Conservation (phyloP, 768 basidiomycete genomes). For the Lactarius pseudohatsudake region DNA sequence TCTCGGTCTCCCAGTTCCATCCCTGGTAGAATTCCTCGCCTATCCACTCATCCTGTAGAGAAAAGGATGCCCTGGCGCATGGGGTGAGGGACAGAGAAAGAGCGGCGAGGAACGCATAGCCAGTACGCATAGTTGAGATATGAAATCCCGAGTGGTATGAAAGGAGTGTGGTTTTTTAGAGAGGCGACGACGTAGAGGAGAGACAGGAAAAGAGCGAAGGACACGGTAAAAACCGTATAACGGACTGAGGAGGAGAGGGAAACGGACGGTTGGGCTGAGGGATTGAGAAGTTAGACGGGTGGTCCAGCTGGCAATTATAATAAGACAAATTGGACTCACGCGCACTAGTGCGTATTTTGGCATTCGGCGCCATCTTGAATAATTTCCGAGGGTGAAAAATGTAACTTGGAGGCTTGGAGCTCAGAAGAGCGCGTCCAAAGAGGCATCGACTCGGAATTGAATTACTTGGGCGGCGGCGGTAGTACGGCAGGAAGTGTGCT, state of each 20-base stretch:
- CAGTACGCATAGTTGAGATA: slow-evolving; percentile 38
- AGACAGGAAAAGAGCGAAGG: slow-evolving; percentile 31
- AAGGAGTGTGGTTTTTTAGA: slow-evolving; percentile 29
- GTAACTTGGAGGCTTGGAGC: neutral
- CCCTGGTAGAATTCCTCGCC: slow-evolving; percentile 46
- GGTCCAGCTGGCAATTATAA: neutral
- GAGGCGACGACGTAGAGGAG: slow-evolving; percentile 34
- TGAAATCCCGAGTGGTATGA: slow-evolving; percentile 26
- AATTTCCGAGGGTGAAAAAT: neutral
- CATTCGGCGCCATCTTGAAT: no score
- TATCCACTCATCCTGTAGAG: slow-evolving; percentile 28
- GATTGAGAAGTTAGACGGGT: neutral
- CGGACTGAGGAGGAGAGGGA: neutral
- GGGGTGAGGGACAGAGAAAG: slow-evolving; percentile 11
- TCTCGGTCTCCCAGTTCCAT: slow-evolving; percentile 50
- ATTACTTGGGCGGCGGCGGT: no score
- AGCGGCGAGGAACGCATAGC: slow-evolving; percentile 29
- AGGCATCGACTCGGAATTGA: no score
- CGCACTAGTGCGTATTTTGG: neutral
- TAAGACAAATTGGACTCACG: neutral
- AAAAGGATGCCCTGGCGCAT: slow-evolving; percentile 13
- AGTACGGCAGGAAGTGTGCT: no score
- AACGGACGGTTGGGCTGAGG: neutral
- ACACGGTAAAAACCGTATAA: slow-evolving; percentile 12
- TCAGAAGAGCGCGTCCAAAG: neutral